Evolutionary conservation across 805 yeast genomes (phyloP), one percentile per base, ranked within the genome.

Genomic region (Sungouiozyma intestinalis): DNA sequence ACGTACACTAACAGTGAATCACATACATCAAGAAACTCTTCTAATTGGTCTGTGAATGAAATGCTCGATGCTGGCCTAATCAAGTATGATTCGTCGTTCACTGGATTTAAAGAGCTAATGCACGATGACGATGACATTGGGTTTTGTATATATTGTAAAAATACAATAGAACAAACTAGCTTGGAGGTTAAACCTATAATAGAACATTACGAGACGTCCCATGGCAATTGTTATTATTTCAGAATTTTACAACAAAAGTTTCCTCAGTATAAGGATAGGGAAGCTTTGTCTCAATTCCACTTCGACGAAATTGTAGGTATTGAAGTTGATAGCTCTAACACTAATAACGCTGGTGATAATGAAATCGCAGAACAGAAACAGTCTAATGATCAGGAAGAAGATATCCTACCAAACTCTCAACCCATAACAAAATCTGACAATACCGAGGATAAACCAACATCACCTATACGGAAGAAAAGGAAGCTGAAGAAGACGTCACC

Each of bases 11-110:
- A 42, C n/a, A 37, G 5, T 27, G 19, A 15, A 32, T 9, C 8
- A 20, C 34, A 8, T 40, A 14, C 3, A 33, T n/a, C 8, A 14
- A 15, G 2, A 33, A 15, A 20, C 15, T 35, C 16, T 34, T 20
- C 35, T 15, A 43, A 42, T 7, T 55, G 64, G 13, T 40, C 43
- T 9, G 35, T 55, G 3, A 58, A 53, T 11, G 49, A 54, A 21
- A 53, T 80, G 64, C 79, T 79, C 1, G 64, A 65, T 39, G 69
- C 74, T 16, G 88, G 90, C 1, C 76, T 81, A 15, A 35, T 55
- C 14, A 52, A 50, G n/a, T 63, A 75, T 65, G 59, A 81, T 64
- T 57, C 68, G 71, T 38, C 87, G 78, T 27, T 63, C 66, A 11
- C 51, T 2, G 51, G 49, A 2, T 51, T 54, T 37, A 50, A 48